Evolutionary conservation across 352 stramenopile genomes (phyloP).

Genomic region (Phytopythium helicoides): DNA sequence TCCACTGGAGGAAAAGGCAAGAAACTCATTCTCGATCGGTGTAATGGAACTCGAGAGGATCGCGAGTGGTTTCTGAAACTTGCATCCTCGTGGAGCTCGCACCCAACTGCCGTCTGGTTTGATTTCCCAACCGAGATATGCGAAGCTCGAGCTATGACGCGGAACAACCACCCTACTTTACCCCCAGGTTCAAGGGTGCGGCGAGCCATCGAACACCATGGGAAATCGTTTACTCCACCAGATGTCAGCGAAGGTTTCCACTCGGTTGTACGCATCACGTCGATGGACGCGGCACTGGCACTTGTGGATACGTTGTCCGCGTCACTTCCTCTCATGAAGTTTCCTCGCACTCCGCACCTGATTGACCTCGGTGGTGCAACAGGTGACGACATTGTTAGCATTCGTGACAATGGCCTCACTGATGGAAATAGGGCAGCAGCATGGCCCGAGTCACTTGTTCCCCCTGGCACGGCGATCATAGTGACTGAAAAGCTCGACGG

Average conservation of each 20-base stretch:
- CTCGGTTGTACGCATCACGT: conserved; percentile 49
- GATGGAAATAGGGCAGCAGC: not conserved
- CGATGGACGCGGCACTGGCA: conserved; percentile 33
- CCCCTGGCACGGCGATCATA: conserved; percentile 27
- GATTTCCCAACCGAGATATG: conserved; percentile 43
- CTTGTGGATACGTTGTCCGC: conserved; percentile 32
- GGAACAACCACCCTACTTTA: conserved; percentile 39
- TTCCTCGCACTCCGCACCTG: conserved; percentile 59
- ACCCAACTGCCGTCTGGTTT: conserved; percentile 64
- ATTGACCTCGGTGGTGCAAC: conserved; percentile 56
- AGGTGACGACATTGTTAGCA: conserved; percentile 44
- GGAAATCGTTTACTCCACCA: conserved; percentile 33
- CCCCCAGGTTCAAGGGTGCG: conserved; percentile 38
- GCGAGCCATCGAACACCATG: conserved; percentile 41
- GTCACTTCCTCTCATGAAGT: conserved; percentile 50
- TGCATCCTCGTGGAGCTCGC: conserved; percentile 42
- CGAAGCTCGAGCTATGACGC: conserved; percentile 41
- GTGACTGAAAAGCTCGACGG: conserved; percentile 86
- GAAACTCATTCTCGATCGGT: conserved; percentile 45
- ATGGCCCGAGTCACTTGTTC: not conserved
- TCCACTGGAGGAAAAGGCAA: conserved; percentile 29
- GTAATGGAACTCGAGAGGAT: conserved; percentile 47
- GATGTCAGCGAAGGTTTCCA: conserved; percentile 46
- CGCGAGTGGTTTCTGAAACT: conserved; percentile 40
- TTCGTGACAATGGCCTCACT: not conserved